These are phyloP conservation scores for Lophiostoma macrostomum DNA, from an alignment of 495 filamentous ascomycete genomes.

Conservation along the genomic window DNA sequence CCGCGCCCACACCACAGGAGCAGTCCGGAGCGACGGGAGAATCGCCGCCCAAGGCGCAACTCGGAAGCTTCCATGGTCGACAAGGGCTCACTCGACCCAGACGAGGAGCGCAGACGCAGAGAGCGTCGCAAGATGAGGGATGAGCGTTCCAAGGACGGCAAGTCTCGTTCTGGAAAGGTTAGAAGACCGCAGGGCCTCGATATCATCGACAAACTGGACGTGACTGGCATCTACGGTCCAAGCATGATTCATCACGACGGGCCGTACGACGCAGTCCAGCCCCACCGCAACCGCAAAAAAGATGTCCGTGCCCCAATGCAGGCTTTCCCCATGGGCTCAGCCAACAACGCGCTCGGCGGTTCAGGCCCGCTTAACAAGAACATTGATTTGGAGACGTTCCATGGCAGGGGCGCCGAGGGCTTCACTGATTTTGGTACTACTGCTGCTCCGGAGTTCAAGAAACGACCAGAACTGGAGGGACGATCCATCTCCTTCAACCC, in stretches of 20 bases:
- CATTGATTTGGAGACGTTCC: constrained; percentile 77
- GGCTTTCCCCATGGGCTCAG: constrained; percentile 86
- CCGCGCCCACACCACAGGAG: constrained; percentile 49
- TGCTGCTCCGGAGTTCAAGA: constrained; percentile 36
- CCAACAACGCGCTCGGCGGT: constrained; percentile 89
- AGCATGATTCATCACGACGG: constrained; percentile 98
- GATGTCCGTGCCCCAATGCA: constrained; percentile 88
- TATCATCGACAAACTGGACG: constrained; percentile 96
- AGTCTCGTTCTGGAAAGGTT: constrained; percentile 45
- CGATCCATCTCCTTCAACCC: constrained; percentile 55
- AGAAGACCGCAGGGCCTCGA: constrained; percentile 68
- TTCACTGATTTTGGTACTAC: constrained; percentile 68
- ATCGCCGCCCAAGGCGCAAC: constrained; percentile 70
- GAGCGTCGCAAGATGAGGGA: constrained; percentile 73
- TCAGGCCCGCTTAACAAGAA: constrained; percentile 78
- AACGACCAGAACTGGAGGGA: constrained; percentile 38
- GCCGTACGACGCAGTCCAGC: constrained; percentile 96
- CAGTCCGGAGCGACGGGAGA: constrained; percentile 40
- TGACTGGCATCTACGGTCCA: constrained; percentile 92
- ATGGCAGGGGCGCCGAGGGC: constrained; percentile 79
- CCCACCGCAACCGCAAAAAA: constrained; percentile 86
- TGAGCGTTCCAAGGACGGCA: constrained; percentile 52
- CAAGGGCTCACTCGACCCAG: constrained; percentile 57
- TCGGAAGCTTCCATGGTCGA: constrained; percentile 91
- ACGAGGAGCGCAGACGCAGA: constrained; percentile 71